These are phyloP conservation scores for Nicotiana tabacum DNA, from an alignment of 257 asterid species.

Conservation along the genomic window DNA sequence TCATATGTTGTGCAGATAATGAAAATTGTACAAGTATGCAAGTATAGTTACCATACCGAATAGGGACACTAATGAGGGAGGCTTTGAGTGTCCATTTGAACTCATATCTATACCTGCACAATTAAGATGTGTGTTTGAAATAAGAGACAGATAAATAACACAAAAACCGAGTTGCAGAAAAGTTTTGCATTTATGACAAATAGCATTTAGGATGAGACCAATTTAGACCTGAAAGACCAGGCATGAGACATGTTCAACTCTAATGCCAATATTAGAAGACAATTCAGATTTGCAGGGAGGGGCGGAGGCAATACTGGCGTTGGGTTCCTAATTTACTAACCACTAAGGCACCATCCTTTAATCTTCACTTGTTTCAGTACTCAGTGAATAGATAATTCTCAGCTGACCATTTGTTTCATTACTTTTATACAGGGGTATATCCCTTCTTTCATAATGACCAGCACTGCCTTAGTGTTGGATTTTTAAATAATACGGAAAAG, in stretches of 20 bases:
- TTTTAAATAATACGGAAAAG: background rate
- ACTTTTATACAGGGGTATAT: background rate
- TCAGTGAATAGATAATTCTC: background rate
- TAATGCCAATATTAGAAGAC: background rate
- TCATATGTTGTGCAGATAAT: background rate
- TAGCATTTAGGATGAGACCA: background rate
- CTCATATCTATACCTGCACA: conserved; percentile 53
- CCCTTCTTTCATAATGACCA: background rate
- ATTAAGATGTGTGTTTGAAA: background rate
- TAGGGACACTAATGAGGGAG: conserved; percentile 63
- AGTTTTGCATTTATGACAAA: background rate
- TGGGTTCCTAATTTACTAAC: background rate
- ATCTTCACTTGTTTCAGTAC: background rate
- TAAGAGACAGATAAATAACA: background rate
- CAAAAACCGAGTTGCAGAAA: background rate
- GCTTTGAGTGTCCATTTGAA: conserved; percentile 55
- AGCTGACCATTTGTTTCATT: background rate
- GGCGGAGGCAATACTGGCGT: background rate
- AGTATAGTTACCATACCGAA: conserved; percentile 46
- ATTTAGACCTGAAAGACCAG: background rate
- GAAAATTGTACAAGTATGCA: background rate
- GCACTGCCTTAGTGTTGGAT: background rate
- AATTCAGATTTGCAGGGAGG: background rate
- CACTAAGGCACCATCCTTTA: background rate
- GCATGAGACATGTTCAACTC: background rate